Evolutionary conservation across 2,329 filamentous ascomycete species (phyloP), one percentile per base, ranked within the genome.

Genomic region (Aspergillus phoenicis): DNA sequence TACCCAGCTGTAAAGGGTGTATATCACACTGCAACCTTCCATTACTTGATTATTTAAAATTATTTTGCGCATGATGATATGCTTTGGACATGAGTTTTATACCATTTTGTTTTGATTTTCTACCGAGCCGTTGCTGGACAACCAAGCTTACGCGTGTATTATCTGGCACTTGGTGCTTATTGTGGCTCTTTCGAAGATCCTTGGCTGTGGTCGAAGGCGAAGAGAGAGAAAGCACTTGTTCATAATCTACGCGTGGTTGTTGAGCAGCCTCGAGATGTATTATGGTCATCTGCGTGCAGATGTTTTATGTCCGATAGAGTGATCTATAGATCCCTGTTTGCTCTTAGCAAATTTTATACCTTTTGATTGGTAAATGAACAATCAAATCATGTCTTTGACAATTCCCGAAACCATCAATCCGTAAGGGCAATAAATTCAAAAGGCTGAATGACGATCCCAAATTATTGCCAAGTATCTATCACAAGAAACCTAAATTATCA

Each of bases 121-220:
- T 55, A 26, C 26, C 20, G 53, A 45, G 41, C 53, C 53, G 53
- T 56, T 56, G 53, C 53, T 47, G 53, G 41, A 43, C 53, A 56
- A 56, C 53, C 53, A 45, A 45, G 53, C 39, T 28, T 47, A 33
- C 26, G 39, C 36, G 26, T 17, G 30, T 39, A 24, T 56, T 33
- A 24, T 20, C 53, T 22, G 39, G 53, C 47, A 17, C 22, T 28
- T 49, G 28, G 24, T 17, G 8, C 30, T 51, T 20, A 17, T 28
- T 28, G 26, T 17, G 26, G 15, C 24, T 17, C 26, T 30, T 13
- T 22, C 1, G 3, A 15, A 30, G 8, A 4, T 17, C 7, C 45
- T 26, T 28, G 20, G 4, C 26, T 30, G 20, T 20, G 41, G 30
- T 49, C 47, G 15, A 2, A 20, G n/a, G 22, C 4, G 10, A 24